Percentiles rank a stretch among this genome's conserved stretches.
Conservation (phyloP, 1,284 basidiomycete species). For the Agroathelia rolfsii region DNA sequence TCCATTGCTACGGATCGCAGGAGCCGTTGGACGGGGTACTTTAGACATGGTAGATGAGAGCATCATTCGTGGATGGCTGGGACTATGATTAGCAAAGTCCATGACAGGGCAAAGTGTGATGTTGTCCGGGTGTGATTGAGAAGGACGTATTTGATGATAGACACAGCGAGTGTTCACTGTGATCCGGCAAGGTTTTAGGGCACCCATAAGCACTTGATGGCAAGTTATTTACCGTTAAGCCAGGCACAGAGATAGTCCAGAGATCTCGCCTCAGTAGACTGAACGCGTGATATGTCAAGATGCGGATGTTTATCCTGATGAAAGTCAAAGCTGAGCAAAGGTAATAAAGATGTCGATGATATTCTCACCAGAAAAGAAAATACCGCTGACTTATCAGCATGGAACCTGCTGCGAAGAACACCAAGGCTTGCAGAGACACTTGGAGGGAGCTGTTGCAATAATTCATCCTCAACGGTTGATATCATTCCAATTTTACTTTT, state of each 20-base stretch:
- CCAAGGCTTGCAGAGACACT: conserved; percentile 36
- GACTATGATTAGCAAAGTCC: conserved; percentile 77
- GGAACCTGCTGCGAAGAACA: conserved; percentile 41
- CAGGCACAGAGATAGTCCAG: conserved; percentile 72
- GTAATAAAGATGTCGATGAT: no score
- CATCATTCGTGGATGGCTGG: conserved; percentile 27
- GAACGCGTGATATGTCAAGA: background rate
- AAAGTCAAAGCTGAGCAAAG: no score
- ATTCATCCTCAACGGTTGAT: conserved; percentile 11
- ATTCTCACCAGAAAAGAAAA: conserved; percentile 37
- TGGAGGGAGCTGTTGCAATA: conserved; percentile 42
- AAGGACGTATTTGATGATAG: conserved; percentile 56
- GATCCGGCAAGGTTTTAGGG: conserved; percentile 9
- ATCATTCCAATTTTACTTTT: conserved; percentile 15
- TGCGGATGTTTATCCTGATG: no score
- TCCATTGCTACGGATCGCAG: no score
- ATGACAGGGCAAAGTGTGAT: conserved; percentile 77
- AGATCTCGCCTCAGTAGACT: conserved; percentile 10
- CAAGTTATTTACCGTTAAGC: conserved; percentile 57
- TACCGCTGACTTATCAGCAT: conserved; percentile 47
- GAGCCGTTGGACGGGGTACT: conserved; percentile 26
- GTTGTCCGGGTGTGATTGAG: conserved; percentile 54
- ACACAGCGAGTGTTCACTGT: conserved; percentile 84
- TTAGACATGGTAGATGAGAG: no score
- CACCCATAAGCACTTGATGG: conserved; percentile 7